These are phyloP conservation scores for Isabelozyma rhagii DNA, from an alignment of 805 yeast species.

Conservation along the genomic window DNA sequence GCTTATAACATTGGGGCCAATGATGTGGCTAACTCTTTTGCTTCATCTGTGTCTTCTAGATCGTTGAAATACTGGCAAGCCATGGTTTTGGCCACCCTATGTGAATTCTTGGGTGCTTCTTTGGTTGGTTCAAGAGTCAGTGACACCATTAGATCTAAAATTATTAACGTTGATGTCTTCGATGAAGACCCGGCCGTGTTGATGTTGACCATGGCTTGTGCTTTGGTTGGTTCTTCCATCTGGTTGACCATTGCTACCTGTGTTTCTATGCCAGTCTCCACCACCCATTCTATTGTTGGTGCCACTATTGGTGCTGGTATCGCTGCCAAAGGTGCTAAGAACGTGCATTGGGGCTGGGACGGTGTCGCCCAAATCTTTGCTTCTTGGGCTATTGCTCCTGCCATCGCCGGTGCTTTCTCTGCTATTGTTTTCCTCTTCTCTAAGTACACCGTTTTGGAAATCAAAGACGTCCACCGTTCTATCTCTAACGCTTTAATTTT, in stretches of 20 bases:
- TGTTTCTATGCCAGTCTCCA: slow-evolving; percentile 75
- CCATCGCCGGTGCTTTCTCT: slow-evolving; percentile 63
- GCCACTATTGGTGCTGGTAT: slow-evolving; percentile 72
- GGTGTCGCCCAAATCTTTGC: slow-evolving; percentile 74
- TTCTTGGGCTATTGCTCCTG: slow-evolving; percentile 78
- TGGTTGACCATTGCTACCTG: slow-evolving; percentile 69
- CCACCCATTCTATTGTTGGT: slow-evolving; percentile 78
- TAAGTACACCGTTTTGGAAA: slow-evolving; percentile 60
- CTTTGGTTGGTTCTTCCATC: slow-evolving; percentile 66
- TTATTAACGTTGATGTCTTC: slow-evolving; percentile 51
- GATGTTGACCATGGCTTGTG: slow-evolving; percentile 74
- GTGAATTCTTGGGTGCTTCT: slow-evolving; percentile 75
- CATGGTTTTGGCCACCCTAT: slow-evolving; percentile 64
- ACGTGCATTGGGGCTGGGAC: slow-evolving; percentile 71
- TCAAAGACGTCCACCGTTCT: slow-evolving; percentile 40
- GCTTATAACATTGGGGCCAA: slow-evolving; percentile 82
- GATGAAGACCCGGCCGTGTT: slow-evolving; percentile 61
- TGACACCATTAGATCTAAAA: slow-evolving; percentile 66
- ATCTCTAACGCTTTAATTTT: slow-evolving; percentile 54
- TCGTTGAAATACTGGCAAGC: slow-evolving; percentile 73
- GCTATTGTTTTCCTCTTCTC: slow-evolving; percentile 55
- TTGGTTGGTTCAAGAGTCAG: slow-evolving; percentile 72
- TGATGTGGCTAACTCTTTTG: slow-evolving; percentile 78
- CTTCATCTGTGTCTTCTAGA: slow-evolving; percentile 71
- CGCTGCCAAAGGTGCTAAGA: slow-evolving; percentile 63